phyloP scores from a whole-genome alignment of 108 stramenopile genomes.

The Stephanodiscus minutulus region DNA sequence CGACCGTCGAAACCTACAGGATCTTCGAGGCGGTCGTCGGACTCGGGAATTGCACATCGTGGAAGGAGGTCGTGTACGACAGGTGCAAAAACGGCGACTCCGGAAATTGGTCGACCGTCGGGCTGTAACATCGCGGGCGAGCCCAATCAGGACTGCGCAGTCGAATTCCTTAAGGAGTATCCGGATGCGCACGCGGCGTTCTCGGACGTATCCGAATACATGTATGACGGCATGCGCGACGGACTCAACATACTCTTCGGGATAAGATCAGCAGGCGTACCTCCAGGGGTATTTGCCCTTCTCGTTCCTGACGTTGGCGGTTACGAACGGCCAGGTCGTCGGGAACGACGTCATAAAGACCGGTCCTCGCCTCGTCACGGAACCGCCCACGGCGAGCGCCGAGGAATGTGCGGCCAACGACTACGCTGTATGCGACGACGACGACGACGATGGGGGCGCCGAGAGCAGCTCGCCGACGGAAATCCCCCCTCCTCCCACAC shows the following conservation, averaged over 20 bases:
- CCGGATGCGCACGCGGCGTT: not conserved
- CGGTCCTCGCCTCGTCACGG: not conserved
- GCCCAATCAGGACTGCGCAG: not conserved
- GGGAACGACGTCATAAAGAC: not conserved
- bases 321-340: not conserved
- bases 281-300: conserved; percentile 4
- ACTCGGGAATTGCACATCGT: not conserved
- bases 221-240: not conserved
- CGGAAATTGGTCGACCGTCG: not conserved
- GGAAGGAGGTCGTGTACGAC: not conserved
- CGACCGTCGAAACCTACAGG: not conserved
- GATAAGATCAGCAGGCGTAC: conserved; percentile 1
- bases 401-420: not conserved
- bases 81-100: not conserved
- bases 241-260: not conserved
- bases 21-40: not conserved
- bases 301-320: not conserved
- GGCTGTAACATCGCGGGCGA: no score
- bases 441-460: not conserved
- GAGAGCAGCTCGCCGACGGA: no score
- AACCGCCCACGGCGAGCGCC: not conserved
- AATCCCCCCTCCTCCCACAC: no score
- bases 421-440: not conserved
- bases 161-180: not conserved
- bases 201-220: not conserved